Base-by-base conservation (phyloP, 208 protist genomes). In the Blechomonas ayalai region DNA sequence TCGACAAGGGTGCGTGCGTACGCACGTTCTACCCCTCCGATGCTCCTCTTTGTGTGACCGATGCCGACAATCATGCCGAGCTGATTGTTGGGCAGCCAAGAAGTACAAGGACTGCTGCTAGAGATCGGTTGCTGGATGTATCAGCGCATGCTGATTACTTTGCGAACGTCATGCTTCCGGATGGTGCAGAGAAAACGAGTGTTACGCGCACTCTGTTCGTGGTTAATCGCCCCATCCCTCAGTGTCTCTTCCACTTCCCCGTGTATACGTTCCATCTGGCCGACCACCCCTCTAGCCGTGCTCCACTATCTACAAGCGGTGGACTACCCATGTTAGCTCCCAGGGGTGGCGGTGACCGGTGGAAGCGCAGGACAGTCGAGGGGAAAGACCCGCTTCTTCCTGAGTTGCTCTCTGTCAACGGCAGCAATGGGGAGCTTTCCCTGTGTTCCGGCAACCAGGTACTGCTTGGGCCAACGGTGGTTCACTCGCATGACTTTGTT, bases 111-210 rank as follows among this genome's bases (percentile, higher is more conserved):
- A n/a, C n/a, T n/a, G n/a, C n/a, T 35, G 12, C 31, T 35, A 13
- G 31, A 35, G 13, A 13, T 35, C 31, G 12, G 10, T 35, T 13
- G 31, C 10, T n/a, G 31, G 12, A 51, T 7, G 23, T 54, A 13
- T 23, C 56, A 0, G 40, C 57, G 10, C 47, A 79, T 39, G 58
- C 56, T 8, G 63, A 81, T 41, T 80, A 81, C 60, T 76, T 83
- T 38, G 81, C 81, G 32, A 77, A 72, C 33, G 58, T 79, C 22
- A 90, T 90, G 81, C 68, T 90, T 13, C 81, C 81, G 24, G 81
- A 90, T 43, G 75, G 81, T 18, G 73, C 73, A 4, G 81, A 90
- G 45, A 85, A 82, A 35, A 52, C 75, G 10, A 53, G 48, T 12
- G 52, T 84, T 31, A 64, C 59, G 32, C 63, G 64, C 35, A 83